Conservation (phyloP, 2,329 filamentous ascomycete genomes). For the Cladosporium sp. region DNA sequence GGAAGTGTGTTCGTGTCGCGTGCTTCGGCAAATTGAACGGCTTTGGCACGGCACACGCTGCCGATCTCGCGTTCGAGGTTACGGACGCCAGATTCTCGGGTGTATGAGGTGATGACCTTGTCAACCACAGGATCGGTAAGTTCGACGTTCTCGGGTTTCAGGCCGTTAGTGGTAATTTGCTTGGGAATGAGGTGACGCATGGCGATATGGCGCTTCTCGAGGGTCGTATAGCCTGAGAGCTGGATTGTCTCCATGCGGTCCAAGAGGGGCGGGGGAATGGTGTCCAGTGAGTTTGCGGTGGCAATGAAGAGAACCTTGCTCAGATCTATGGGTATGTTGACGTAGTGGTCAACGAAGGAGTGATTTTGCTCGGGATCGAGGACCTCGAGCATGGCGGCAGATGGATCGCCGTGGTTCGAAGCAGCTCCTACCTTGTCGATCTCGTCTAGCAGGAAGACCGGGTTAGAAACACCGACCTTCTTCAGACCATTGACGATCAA, state of each 20-base stretch:
- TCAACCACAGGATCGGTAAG: slow-evolving; percentile 82
- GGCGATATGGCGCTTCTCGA: slow-evolving; percentile 96
- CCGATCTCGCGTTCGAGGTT: slow-evolving; percentile 96
- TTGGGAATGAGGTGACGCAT: slow-evolving; percentile 92
- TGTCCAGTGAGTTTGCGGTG: slow-evolving; percentile 91
- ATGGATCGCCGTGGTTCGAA: slow-evolving; percentile 92
- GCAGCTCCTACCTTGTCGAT: slow-evolving; percentile 94
- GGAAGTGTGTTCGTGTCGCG: slow-evolving; percentile 66
- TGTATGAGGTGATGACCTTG: slow-evolving; percentile 95
- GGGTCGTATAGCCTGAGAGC: slow-evolving; percentile 89
- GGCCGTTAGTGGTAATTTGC: slow-evolving; percentile 86
- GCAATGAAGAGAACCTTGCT: slow-evolving; percentile 98
- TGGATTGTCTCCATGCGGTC: slow-evolving; percentile 97
- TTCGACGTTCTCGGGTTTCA: slow-evolving; percentile 68
- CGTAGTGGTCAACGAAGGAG: slow-evolving; percentile 91
- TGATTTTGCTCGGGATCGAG: slow-evolving; percentile 96
- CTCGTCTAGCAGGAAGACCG: slow-evolving; percentile 92
- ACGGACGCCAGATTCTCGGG: slow-evolving; percentile 90
- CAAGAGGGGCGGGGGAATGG: slow-evolving; percentile 86
- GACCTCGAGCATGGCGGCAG: slow-evolving; percentile 96
- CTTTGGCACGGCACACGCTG: slow-evolving; percentile 89
- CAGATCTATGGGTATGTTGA: slow-evolving; percentile 91
- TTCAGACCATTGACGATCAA: slow-evolving; percentile 89
- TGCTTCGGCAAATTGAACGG: slow-evolving; percentile 89
- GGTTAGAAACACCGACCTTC: slow-evolving; percentile 93